Percentiles rank a stretch among this genome's conserved stretches.
Conservation (phyloP, 176 grass and related monocot genomes). For the Olyra latifolia region DNA sequence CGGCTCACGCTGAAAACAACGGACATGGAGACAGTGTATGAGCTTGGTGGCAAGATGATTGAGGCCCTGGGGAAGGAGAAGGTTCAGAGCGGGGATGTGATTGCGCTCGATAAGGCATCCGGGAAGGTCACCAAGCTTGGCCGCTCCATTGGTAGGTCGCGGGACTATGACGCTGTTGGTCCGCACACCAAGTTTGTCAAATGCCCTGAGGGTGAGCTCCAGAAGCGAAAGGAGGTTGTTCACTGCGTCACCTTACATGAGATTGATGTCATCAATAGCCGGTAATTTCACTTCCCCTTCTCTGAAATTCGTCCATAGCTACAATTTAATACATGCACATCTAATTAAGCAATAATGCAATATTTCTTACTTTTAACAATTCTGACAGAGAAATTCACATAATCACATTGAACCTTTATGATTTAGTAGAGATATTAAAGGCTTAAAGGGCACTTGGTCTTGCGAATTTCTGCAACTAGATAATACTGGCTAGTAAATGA, state of each 20-base stretch:
- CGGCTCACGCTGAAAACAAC: constrained; percentile 90
- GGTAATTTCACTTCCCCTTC: constrained; percentile 45
- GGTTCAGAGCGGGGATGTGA: constrained; percentile 92
- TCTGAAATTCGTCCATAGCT: neutral
- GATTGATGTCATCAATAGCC: constrained; percentile 98
- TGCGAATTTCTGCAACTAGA: neutral
- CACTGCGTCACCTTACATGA: constrained; percentile 95
- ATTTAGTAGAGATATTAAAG: neutral
- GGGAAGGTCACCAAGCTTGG: constrained; percentile 97
- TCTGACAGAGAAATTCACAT: neutral
- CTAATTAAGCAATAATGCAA: neutral
- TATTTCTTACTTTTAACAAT: neutral
- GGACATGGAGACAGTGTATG: constrained; percentile 96
- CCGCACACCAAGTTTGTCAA: constrained; percentile 86
- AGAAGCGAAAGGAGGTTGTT: constrained; percentile 98
- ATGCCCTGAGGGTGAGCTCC: constrained; percentile 92
- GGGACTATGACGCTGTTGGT: constrained; percentile 86
- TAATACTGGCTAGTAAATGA: neutral
- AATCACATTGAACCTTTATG: neutral
- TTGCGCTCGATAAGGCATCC: constrained; percentile 74
- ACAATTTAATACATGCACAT: neutral
- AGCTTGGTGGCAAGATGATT: constrained; percentile 97
- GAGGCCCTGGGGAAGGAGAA: constrained; percentile 93
- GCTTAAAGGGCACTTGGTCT: neutral
- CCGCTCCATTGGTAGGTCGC: constrained; percentile 70